phyloP scores from a whole-genome alignment of 306 rosid genomes.

The Psophocarpus tetragonolobus region DNA sequence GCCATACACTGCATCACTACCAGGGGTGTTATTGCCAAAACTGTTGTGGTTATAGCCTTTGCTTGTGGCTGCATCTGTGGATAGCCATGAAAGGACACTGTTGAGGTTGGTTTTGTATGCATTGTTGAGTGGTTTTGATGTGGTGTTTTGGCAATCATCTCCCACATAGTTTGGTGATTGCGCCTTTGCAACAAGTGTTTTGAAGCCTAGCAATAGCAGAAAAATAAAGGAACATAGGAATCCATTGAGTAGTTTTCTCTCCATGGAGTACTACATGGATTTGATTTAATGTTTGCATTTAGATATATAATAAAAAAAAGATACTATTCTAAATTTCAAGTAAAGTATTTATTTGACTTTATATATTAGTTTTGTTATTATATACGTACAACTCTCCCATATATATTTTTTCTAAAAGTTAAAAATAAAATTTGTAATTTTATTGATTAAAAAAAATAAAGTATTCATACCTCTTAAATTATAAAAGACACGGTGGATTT shows the following conservation, averaged over 20 bases:
- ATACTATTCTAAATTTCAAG: too few relatives aligned
- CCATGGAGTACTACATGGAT: background rate
- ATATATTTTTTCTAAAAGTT: too few relatives aligned
- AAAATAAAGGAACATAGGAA: background rate
- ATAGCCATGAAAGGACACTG: background rate
- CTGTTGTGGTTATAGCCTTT: conserved; percentile 13
- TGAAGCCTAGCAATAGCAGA: background rate
- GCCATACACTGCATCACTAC: conserved; percentile 12
- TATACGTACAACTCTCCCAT: too few relatives aligned
- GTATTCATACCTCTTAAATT: too few relatives aligned
- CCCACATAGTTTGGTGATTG: conserved; percentile 8
- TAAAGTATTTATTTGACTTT: background rate
- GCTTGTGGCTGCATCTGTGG: conserved; percentile 14
- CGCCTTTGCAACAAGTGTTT: background rate
- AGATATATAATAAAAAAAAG: background rate
- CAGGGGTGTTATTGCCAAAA: background rate
- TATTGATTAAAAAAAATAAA: too few relatives aligned
- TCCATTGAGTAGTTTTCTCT: background rate
- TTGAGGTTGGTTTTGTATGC: conserved; percentile 13
- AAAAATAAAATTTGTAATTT: too few relatives aligned
- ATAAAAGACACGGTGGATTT: too few relatives aligned
- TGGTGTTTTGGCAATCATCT: background rate
- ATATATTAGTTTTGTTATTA: background rate
- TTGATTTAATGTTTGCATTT: background rate
- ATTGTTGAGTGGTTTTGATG: background rate